Percentiles rank a stretch among this genome's conserved stretches.
Evolutionary conservation across 495 filamentous ascomycete species (phyloP).

Genomic region (Xylaria intraflava): DNA sequence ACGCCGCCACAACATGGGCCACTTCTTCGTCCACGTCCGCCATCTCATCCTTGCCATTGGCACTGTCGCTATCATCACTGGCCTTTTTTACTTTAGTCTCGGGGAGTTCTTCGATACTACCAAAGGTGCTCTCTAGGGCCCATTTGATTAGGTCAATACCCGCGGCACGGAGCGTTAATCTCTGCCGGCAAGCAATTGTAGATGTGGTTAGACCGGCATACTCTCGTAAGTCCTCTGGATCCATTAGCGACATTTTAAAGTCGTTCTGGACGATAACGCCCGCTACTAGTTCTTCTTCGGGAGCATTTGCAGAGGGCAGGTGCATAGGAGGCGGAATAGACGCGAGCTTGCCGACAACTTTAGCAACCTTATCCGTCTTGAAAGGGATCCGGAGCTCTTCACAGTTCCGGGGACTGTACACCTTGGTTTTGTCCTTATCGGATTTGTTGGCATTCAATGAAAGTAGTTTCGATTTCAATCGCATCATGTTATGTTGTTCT

Average conservation of each 20-base stretch:
- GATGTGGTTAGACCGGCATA: conserved; percentile 94
- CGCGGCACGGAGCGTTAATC: conserved; percentile 75
- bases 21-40: conserved; percentile 55
- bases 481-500: conserved; percentile 96
- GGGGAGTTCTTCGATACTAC: conserved; percentile 65
- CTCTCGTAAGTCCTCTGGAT: conserved; percentile 87
- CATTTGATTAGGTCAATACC: conserved; percentile 87
- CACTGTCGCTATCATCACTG: conserved; percentile 12
- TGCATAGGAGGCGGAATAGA: conserved; percentile 59
- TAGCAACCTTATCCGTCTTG: conserved; percentile 89
- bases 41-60: conserved; percentile 37
- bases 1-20: conserved; percentile 48
- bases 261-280: conserved; percentile 95
- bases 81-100: conserved; percentile 33
- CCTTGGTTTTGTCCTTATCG: conserved; percentile 72
- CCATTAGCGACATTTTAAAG: conserved; percentile 94
- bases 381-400: conserved; percentile 95
- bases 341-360: conserved; percentile 91
- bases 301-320: conserved; percentile 16
- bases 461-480: conserved; percentile 88
- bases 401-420: conserved; percentile 88
- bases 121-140: conserved; percentile 92
- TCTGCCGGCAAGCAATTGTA: conserved; percentile 84
- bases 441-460: conserved; percentile 76
- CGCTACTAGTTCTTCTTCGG: conserved; percentile 55